These are phyloP conservation scores for Trichoderma afroharzianum DNA, from an alignment of 2,329 filamentous ascomycete genomes.

Conservation along the genomic window DNA sequence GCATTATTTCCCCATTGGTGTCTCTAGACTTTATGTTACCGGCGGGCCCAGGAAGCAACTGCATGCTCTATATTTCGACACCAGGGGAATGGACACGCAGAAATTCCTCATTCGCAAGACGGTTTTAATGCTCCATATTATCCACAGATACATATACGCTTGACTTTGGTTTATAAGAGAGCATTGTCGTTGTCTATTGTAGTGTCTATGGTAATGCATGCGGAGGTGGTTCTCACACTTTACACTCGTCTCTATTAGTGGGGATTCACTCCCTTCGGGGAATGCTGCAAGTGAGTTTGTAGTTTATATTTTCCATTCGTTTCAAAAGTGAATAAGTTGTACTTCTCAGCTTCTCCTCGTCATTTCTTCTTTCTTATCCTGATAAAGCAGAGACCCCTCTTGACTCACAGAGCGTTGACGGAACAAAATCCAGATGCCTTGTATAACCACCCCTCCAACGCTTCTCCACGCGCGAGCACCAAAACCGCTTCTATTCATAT, in stretches of 20 bases:
- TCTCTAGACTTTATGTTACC: background rate
- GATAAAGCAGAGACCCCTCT: too few relatives aligned
- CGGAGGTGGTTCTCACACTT: background rate
- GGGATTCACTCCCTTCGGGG: accelerated
- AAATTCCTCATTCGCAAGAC: too few relatives aligned
- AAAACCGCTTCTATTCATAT: conserved; percentile 9
- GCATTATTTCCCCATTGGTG: background rate
- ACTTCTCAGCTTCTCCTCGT: too few relatives aligned
- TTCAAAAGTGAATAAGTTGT: background rate
- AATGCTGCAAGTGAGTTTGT: background rate
- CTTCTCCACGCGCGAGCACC: background rate
- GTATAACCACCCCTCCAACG: background rate
- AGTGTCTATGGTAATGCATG: background rate
- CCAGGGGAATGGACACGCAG: background rate
- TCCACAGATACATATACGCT: background rate
- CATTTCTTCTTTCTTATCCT: too few relatives aligned
- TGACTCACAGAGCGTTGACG: background rate
- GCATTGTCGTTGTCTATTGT: background rate
- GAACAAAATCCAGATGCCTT: background rate
- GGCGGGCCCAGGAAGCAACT: background rate
- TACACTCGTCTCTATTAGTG: background rate
- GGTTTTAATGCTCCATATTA: too few relatives aligned
- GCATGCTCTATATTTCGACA: background rate
- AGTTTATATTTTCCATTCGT: background rate
- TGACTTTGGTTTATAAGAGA: too few relatives aligned